Conservation (phyloP, 768 basidiomycete species). For the Udeniomyces megalosporus region DNA sequence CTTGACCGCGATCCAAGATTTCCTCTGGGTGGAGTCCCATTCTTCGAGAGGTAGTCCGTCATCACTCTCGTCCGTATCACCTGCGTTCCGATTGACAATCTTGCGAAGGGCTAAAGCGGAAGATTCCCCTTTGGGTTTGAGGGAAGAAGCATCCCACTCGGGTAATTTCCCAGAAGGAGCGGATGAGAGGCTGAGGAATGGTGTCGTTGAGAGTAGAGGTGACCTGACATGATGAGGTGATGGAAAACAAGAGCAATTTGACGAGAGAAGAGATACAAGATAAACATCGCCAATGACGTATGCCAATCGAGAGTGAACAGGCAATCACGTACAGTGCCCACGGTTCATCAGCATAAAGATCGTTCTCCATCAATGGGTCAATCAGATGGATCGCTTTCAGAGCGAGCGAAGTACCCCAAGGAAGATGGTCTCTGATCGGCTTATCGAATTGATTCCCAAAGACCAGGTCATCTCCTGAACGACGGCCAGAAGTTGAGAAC, state of each 20-base stretch:
- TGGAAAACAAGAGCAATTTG: not conserved
- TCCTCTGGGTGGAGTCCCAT: not conserved
- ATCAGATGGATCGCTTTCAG: slow-evolving; percentile 9
- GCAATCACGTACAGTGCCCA: slow-evolving; percentile 9
- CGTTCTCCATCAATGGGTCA: slow-evolving; percentile 3
- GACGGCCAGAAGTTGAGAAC: not conserved
- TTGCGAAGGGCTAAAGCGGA: not conserved
- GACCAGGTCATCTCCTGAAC: slow-evolving; percentile 9
- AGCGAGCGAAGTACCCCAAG: slow-evolving; percentile 14
- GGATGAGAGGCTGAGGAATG: not conserved
- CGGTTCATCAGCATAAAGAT: slow-evolving; percentile 15
- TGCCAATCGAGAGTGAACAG: not conserved
- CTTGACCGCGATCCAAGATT: not conserved
- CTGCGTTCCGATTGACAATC: not conserved
- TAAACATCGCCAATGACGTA: not conserved
- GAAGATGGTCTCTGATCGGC: slow-evolving; percentile 12
- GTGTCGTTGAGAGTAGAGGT: slow-evolving; percentile 5
- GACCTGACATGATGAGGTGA: not conserved
- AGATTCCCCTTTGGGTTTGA: slow-evolving; percentile 1
- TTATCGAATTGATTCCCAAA: slow-evolving; percentile 15
- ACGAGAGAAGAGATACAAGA: not conserved
- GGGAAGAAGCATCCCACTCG: not conserved
- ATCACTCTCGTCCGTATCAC: not conserved
- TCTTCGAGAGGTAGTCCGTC: not conserved
- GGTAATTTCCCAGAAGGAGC: not conserved